Conservation (phyloP, 371 early-diverging fungal genomes). For the Sporodiniella umbellata region DNA sequence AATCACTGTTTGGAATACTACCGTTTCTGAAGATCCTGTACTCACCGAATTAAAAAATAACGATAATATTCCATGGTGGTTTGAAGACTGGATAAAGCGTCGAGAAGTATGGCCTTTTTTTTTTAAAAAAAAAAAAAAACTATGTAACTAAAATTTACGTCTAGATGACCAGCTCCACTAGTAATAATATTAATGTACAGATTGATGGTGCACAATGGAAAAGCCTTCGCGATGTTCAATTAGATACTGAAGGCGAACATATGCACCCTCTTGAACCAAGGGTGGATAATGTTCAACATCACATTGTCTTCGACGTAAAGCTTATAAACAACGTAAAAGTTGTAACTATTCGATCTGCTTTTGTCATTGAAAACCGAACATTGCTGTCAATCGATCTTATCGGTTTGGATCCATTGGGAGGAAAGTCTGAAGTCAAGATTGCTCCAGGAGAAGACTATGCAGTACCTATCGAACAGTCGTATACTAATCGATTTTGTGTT, state of each 20-base stretch:
- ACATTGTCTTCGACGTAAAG: constrained; percentile 83
- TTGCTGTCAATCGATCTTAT: constrained; percentile 77
- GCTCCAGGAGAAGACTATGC: constrained; percentile 81
- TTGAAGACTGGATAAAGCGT: constrained; percentile 93
- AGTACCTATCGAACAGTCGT: constrained; percentile 84
- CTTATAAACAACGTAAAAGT: constrained; percentile 85
- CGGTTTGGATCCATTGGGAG: constrained; percentile 64
- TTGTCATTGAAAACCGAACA: constrained; percentile 81
- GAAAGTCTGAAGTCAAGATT: constrained; percentile 47
- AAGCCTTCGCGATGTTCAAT: constrained; percentile 78
- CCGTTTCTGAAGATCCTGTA: constrained; percentile 54
- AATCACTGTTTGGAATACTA: constrained; percentile 87
- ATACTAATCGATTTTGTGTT: constrained; percentile 72
- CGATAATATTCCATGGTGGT: constrained; percentile 85
- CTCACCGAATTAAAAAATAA: constrained; percentile 71
- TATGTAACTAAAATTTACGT: not conserved
- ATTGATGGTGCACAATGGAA: constrained; percentile 86
- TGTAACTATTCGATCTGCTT: constrained; percentile 87
- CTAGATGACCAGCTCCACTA: constrained; percentile 29
- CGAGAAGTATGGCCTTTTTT: constrained; percentile 78
- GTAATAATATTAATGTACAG: constrained; percentile 80
- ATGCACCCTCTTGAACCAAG: constrained; percentile 78
- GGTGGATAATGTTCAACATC: constrained; percentile 75
- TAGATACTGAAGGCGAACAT: constrained; percentile 85
- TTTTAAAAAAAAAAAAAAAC: too few species aligned